Percentiles rank a stretch among this genome's conserved stretches.
Conservation (phyloP, 192 early-diverging fungal species). For the Endogone sp. region DNA sequence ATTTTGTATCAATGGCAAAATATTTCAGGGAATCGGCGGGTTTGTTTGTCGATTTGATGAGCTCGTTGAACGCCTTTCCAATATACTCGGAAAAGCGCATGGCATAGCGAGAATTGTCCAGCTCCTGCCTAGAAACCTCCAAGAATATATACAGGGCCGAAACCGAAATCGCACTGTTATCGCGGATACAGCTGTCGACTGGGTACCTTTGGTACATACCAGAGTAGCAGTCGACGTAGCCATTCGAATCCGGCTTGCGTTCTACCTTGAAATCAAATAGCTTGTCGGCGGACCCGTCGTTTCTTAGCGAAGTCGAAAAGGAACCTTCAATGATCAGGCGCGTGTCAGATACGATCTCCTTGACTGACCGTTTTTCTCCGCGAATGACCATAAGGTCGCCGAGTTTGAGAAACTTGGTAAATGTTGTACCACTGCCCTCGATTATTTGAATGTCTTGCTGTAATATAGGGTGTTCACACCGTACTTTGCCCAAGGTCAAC, state of each 20-base stretch:
- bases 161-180: background rate
- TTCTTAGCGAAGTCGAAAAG: background rate
- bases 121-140: background rate
- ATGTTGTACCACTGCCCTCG: slow-evolving; percentile 9
- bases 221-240: background rate
- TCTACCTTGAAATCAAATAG: background rate
- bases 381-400: slow-evolving; percentile 13
- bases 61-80: background rate
- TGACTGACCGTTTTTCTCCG: slow-evolving; percentile 7
- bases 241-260: background rate
- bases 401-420: background rate
- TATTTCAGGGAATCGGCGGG: background rate
- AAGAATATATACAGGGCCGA: background rate
- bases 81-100: background rate
- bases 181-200: background rate
- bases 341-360: slow-evolving; percentile 10
- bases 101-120: background rate
- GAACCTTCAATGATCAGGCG: background rate
- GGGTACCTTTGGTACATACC: background rate
- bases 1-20: background rate
- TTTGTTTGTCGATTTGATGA: background rate
- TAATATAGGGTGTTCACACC: no score
- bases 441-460: background rate
- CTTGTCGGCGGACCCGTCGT: background rate
- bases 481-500: background rate